Base-by-base conservation (phyloP, 2,329 filamentous ascomycete genomes). In the Hymenoscyphus albidus region DNA sequence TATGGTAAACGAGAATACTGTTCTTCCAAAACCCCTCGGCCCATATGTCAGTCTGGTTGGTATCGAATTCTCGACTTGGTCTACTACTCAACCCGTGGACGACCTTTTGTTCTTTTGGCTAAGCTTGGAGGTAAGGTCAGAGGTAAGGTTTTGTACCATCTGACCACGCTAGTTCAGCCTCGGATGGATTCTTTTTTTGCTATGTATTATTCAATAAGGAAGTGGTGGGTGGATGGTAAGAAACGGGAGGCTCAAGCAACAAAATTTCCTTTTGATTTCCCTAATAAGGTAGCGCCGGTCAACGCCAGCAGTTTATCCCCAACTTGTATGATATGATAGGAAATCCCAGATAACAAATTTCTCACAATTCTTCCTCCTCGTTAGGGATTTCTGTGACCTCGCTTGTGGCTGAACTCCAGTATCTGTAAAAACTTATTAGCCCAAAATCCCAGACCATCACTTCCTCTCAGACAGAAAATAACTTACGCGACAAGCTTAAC, bases 401-500 rank as follows among this genome's bases (percentile, higher is more conserved):
- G 38, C 80, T 81, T 27, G 76, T 81, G n/a, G 83, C 81, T 2
- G 86, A 79, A 71, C 78, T 85, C 86, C 87, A 90, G 77, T 88
- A 86, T 31, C 83, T 85, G 61, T 38, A 42, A 55, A 18, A 44
- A n/a, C 39, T 35, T 13, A 63, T 73, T 68, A 73, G 70, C 61
- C 48, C 48, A 1, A 54, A 54, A 54, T 22, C n/a, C 44, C 64
- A 22, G 38, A 55, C 35, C 32, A 22, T 35, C 35, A 10, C n/a
- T 57, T 18, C 35, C 32, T 51, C 5, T 42, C 10, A 44, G 32
- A 56, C 10, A 35, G 18, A 38, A 18, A n/a, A 35, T 35, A 60
- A 67, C 83, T 77, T 83, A 89, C 75, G 93, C 93, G 77, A 90
- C 80, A 70, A 96, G 80, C 73, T 87, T 84, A 65, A 99, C 88